phyloP scores from a whole-genome alignment of 2,329 filamentous ascomycete species.

The Chrysosphaeria jannelii region DNA sequence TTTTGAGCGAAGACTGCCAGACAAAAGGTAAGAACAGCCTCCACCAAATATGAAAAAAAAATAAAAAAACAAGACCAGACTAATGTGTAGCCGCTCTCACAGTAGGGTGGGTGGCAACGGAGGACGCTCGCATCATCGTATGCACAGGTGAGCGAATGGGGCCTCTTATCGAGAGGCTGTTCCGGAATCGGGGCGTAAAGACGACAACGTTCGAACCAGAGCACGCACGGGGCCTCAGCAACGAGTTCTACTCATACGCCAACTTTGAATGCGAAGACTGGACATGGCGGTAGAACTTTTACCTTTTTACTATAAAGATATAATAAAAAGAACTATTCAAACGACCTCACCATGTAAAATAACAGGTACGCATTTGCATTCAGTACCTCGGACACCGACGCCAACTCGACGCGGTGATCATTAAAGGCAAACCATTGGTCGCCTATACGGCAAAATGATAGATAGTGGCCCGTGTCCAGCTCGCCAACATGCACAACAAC shows the following conservation, averaged over 20 bases:
- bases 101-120: constrained; percentile 37
- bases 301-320: neutral
- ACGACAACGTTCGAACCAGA: constrained; percentile 38
- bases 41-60: too few relatives aligned
- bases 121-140: constrained; percentile 21
- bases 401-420: constrained; percentile 71
- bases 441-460: constrained; percentile 61
- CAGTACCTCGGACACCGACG: constrained; percentile 59
- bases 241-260: constrained; percentile 55
- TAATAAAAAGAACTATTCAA: constrained; percentile 11
- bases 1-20: constrained; percentile 53
- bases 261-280: constrained; percentile 37
- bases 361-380: constrained; percentile 67
- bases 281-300: constrained; percentile 11
- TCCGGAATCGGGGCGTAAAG: constrained; percentile 26
- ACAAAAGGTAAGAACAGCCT: too few relatives aligned
- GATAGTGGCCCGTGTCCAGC: constrained; percentile 76
- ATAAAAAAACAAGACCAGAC: too few relatives aligned
- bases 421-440: constrained; percentile 92
- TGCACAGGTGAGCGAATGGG: constrained; percentile 59
- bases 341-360: constrained; percentile 48
- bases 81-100: constrained; percentile 46
- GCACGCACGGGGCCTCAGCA: constrained; percentile 45
- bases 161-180: constrained; percentile 30
- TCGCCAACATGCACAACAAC: constrained; percentile 85